phyloP scores from a whole-genome alignment of 2,329 filamentous ascomycete species.

The Claviceps maximensis region DNA sequence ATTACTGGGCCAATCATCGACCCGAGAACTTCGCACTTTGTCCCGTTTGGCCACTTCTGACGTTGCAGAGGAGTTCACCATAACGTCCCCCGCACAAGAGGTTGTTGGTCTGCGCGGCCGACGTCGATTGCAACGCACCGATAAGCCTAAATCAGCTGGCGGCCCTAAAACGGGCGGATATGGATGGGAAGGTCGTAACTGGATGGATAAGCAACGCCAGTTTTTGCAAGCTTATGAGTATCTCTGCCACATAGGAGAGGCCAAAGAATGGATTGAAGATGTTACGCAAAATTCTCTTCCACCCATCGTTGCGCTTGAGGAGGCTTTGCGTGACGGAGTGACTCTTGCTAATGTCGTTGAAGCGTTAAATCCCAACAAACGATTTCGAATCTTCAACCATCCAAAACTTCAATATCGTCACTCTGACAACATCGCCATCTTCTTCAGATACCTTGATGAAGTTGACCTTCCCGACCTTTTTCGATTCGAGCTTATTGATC shows the following conservation, averaged over 20 bases:
- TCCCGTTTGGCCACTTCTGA: constrained; percentile 69
- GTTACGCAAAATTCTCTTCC: constrained; percentile 76
- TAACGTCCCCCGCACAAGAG: constrained; percentile 66
- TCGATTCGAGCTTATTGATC: constrained; percentile 88
- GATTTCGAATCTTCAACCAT: constrained; percentile 72
- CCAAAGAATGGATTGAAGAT: constrained; percentile 97
- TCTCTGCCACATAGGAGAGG: constrained; percentile 95
- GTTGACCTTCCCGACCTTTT: constrained; percentile 90
- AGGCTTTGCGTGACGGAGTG: constrained; percentile 82
- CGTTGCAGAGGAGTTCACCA: constrained; percentile 65
- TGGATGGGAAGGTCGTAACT: constrained; percentile 72
- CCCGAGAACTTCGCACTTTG: constrained; percentile 74
- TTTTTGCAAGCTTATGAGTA: constrained; percentile 97
- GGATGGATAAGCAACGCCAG: constrained; percentile 98
- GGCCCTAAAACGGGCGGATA: constrained; percentile 40
- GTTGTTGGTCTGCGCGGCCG: constrained; percentile 80
- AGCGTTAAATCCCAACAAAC: constrained; percentile 64
- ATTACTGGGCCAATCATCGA: constrained; percentile 75
- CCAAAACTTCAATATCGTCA: constrained; percentile 83
- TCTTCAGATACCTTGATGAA: constrained; percentile 87
- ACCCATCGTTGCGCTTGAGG: constrained; percentile 85
- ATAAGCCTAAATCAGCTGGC: constrained; percentile 34
- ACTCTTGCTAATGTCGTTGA: constrained; percentile 91
- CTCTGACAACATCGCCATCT: constrained; percentile 94
- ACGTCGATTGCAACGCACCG: constrained; percentile 63